phyloP scores from a whole-genome alignment of 345 rosid genomes.

The Gossypium herbaceum region DNA sequence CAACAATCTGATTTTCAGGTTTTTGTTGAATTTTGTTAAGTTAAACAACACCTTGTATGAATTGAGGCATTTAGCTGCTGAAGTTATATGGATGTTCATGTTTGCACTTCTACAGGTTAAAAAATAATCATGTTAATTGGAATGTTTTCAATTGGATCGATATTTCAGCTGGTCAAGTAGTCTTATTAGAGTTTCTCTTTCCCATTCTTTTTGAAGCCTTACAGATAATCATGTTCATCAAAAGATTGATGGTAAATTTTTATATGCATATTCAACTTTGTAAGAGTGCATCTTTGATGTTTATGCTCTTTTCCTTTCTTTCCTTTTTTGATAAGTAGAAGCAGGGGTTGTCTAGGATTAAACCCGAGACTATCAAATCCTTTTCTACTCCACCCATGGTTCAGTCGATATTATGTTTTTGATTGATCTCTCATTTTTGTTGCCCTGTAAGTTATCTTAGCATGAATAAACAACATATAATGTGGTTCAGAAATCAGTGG shows the following conservation, averaged over 20 bases:
- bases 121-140: neutral
- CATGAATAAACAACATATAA: neutral
- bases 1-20: neutral
- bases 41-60: neutral
- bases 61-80: neutral
- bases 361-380: too few species aligned
- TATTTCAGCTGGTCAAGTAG: neutral
- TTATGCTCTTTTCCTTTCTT: neutral
- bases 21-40: neutral
- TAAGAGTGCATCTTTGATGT: neutral
- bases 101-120: neutral
- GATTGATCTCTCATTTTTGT: neutral
- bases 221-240: neutral
- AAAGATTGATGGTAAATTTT: neutral
- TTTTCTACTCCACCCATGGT: too few species aligned
- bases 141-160: neutral
- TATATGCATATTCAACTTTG: neutral
- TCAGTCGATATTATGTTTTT: neutral
- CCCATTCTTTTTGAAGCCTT: neutral
- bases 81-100: neutral
- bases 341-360: too few species aligned
- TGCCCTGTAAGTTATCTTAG: neutral
- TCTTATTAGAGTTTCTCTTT: neutral
- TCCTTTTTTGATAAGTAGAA: too few species aligned
- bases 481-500: neutral